A percentile compares a stretch with the other conserved stretches of the same genome.
Evolutionary conservation across 345 rosid genomes (phyloP).

Genomic region (Gossypium anomalum): DNA sequence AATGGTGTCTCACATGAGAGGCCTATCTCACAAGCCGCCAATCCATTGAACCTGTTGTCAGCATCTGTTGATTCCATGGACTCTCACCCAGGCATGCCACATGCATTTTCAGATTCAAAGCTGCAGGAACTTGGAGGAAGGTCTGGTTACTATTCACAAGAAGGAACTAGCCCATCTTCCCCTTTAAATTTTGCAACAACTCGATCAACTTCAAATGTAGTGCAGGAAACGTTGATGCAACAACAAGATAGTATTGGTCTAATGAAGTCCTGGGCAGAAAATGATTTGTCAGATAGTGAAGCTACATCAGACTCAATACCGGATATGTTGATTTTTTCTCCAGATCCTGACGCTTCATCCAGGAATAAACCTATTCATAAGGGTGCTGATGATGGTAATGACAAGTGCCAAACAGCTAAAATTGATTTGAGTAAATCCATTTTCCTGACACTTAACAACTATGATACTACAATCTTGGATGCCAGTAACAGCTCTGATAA

Average conservation of each 20-base stretch:
- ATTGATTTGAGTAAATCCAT: conserved; percentile 13
- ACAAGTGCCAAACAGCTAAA: conserved; percentile 13
- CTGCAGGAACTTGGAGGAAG: conserved; percentile 44
- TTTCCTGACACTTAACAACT: conserved; percentile 13
- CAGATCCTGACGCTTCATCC: conserved; percentile 17
- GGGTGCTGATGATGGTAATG: conserved; percentile 18
- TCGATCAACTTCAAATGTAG: conserved; percentile 25
- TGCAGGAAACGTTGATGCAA: conserved; percentile 34
- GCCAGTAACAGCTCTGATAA: conserved; percentile 15
- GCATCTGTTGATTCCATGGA: conserved; percentile 42
- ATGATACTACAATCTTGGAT: conserved; percentile 12
- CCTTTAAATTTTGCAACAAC: conserved; percentile 41
- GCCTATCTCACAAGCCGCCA: conserved; percentile 25
- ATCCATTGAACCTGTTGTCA: conserved; percentile 31
- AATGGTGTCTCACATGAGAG: conserved; percentile 30
- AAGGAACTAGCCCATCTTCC: conserved; percentile 47
- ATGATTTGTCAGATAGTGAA: conserved; percentile 30
- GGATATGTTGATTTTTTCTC: conserved; percentile 23
- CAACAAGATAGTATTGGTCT: conserved; percentile 27
- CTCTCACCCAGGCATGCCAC: conserved; percentile 40
- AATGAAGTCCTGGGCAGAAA: conserved; percentile 29
- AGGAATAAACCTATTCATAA: conserved; percentile 26
- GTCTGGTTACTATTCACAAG: conserved; percentile 47
- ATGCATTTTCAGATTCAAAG: conserved; percentile 63
- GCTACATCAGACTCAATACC: conserved; percentile 20